Base-by-base conservation (phyloP, 441 rosid species). In the Jatropha multifida region DNA sequence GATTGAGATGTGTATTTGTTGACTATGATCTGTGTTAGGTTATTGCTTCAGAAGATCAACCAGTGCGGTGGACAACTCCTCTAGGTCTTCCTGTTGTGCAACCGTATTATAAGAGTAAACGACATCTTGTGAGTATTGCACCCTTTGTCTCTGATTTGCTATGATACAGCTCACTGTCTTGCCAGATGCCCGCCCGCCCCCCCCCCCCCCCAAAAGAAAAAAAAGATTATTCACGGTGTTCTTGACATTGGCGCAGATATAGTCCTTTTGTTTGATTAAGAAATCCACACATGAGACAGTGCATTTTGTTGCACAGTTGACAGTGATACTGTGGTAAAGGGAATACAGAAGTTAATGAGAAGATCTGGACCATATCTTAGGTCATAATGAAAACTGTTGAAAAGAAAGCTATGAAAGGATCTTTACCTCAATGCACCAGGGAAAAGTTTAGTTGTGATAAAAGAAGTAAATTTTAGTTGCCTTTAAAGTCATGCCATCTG, bases 21-120 rank as follows among this genome's bases (percentile, higher is more conserved):
- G 71, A 42, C 41, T 41, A 14, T 71, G 76, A 79, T 80, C 62
- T 65, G 40, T 54, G 79, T 48, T 83, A 95, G 99, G 83, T 95
- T 68, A 86, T 95, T 32, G 94, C 99, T 69, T 83, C 93, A 11
- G 95, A 90, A 75, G 93, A 90, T 76, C 90, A 93, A 79, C 90
- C 99, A 42, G 98, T 95, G 68, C 88, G 81, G 74, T 93, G 99
- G 99, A 87, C 88, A 69, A 93, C 99, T n/a, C 98, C 98, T 69
- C 88, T 95, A 54, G 99, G 99, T 62, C 99, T 95, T 77, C 99
- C 98, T 51, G 97, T 95, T 72, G 89, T 95, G 79, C 99, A 95
- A 82, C 99, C 99, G 14, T 95, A 95, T 79, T 91, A 81, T 74
- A 92, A 90, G 84, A 85, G 81, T 77, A 88, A 90, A 85, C 79